These are phyloP conservation scores for Pseudonitzschia pungens DNA, from an alignment of 108 stramenopile genomes.

Conservation along the genomic window DNA sequence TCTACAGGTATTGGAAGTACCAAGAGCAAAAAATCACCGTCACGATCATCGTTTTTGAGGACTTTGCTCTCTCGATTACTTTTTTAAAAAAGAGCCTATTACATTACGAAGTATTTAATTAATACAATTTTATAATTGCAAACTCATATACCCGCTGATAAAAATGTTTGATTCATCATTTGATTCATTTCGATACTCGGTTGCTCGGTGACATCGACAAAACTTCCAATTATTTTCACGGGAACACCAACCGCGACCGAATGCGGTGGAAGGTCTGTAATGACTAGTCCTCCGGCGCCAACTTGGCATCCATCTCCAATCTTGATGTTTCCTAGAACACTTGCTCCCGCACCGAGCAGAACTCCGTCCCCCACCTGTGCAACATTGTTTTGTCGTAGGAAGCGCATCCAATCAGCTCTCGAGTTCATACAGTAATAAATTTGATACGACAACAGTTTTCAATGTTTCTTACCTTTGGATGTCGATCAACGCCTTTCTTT, in stretches of 20 bases:
- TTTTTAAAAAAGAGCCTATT: no score
- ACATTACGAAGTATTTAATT: no score
- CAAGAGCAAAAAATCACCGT: background rate
- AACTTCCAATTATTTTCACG: conserved; percentile 71
- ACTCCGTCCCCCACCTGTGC: conserved; percentile 69
- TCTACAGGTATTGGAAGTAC: background rate
- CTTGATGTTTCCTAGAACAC: conserved; percentile 73
- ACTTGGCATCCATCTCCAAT: conserved; percentile 63
- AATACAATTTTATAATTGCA: no score
- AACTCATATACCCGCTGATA: conserved; percentile 57
- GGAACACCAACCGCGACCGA: conserved; percentile 53
- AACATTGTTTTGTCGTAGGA: background rate
- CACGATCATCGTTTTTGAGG: no score
- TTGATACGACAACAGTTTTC: background rate
- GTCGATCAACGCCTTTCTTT: conserved; percentile 77
- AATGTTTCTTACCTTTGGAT: conserved; percentile 57
- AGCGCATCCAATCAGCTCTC: background rate
- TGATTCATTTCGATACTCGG: conserved; percentile 71
- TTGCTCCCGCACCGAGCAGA: conserved; percentile 80
- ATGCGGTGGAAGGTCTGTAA: conserved; percentile 65
- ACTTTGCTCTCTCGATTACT: no score
- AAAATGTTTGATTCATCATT: conserved; percentile 51
- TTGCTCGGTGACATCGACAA: conserved; percentile 66
- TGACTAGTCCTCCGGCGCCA: conserved; percentile 79
- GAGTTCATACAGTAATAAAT: background rate